Evolutionary conservation across 176 grass and related monocot genomes (phyloP).

Genomic region (Bromus sterilis): DNA sequence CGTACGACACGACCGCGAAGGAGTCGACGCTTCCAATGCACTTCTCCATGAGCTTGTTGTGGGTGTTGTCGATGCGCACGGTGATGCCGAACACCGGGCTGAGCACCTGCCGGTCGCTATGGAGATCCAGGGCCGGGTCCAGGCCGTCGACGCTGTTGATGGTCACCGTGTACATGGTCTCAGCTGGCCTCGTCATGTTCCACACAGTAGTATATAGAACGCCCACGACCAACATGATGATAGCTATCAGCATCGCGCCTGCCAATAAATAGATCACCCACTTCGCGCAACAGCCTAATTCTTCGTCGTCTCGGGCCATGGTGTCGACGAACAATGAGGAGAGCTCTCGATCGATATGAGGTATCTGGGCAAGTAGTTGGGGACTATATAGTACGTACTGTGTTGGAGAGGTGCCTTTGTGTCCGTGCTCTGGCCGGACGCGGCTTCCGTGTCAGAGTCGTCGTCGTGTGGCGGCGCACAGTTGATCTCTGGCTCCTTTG

Average conservation of each 20-base stretch:
- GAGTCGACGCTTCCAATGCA: not conserved
- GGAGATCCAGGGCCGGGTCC: not conserved
- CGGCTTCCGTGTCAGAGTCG: not conserved
- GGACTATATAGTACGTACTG: not conserved
- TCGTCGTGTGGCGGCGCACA: too few species aligned
- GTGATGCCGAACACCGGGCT: constrained; percentile 21
- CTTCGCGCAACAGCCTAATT: too few species aligned
- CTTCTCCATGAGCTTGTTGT: too few species aligned
- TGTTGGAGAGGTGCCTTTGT: not conserved
- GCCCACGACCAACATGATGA: too few species aligned
- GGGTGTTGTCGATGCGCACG: not conserved
- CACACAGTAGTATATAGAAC: too few species aligned
- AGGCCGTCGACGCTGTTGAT: constrained; percentile 1
- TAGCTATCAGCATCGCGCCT: too few species aligned
- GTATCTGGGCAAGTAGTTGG: not conserved
- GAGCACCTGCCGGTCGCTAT: not conserved
- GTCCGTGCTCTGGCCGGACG: not conserved
- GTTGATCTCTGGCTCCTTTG: too few species aligned
- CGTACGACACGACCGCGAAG: not conserved
- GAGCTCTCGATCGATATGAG: not conserved
- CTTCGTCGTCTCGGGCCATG: not conserved
- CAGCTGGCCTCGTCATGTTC: not conserved
- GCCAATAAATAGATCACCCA: too few species aligned
- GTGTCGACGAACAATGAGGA: not conserved
- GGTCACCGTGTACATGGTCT: not conserved